phyloP scores from a whole-genome alignment of 2,329 filamentous ascomycete species.

The Metarhizium album region DNA sequence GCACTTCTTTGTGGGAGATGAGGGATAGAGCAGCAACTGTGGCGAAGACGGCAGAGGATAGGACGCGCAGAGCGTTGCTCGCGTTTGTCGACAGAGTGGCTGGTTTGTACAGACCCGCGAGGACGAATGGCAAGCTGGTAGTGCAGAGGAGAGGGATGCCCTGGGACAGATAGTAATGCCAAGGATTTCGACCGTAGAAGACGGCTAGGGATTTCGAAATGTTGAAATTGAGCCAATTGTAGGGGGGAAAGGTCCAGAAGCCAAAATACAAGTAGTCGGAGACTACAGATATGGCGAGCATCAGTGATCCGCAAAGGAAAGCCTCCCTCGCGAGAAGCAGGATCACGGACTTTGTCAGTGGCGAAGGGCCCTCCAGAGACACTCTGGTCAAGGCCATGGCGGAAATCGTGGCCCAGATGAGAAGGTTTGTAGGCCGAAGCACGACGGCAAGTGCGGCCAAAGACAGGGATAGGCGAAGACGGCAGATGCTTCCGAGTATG shows the following conservation, averaged over 20 bases:
- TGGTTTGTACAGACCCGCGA: conserved; percentile 50
- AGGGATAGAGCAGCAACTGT: conserved; percentile 57
- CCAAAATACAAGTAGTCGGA: conserved; percentile 74
- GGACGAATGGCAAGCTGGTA: conserved; percentile 67
- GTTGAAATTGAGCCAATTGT: conserved; percentile 86
- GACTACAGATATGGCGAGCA: conserved; percentile 52
- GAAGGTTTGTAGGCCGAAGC: conserved; percentile 76
- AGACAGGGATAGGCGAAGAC: conserved; percentile 49
- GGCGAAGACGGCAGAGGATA: conserved; percentile 47
- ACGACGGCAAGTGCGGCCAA: conserved; percentile 76
- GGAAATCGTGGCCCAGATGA: conserved; percentile 69
- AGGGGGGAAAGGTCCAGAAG: conserved; percentile 77
- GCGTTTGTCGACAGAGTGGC: conserved; percentile 23
- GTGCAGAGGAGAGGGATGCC: conserved; percentile 80
- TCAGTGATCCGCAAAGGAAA: conserved; percentile 48
- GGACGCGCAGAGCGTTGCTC: conserved; percentile 24
- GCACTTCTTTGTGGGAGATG: conserved; percentile 91
- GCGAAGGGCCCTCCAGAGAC: conserved; percentile 25
- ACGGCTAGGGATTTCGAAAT: conserved; percentile 75
- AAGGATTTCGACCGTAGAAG: conserved; percentile 84
- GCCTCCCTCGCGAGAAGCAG: conserved; percentile 51
- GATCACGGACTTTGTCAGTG: conserved; percentile 32
- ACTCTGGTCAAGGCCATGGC: conserved; percentile 32
- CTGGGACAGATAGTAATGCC: conserved; percentile 89
- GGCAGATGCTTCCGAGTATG: conserved; percentile 15